Conservation (phyloP, 352 stramenopile species). For the Pythium grandisporangium region DNA sequence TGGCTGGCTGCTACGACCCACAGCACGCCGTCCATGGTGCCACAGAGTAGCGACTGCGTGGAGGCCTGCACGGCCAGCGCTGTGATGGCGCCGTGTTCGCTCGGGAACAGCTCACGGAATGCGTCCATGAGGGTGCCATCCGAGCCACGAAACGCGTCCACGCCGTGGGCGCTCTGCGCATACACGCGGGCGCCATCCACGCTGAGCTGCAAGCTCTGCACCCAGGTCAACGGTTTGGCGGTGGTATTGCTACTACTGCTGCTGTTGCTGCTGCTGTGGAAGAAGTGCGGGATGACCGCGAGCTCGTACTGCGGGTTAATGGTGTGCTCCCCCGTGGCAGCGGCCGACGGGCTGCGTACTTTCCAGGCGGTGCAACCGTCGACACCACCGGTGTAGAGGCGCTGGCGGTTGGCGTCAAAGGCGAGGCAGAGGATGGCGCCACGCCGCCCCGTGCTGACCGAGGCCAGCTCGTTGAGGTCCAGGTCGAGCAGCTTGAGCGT, state of each 20-base stretch:
- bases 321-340: constrained; percentile 20
- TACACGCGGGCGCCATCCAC: constrained; percentile 29
- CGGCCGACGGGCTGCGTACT: constrained; percentile 33
- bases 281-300: constrained; percentile 33
- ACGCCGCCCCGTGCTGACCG: constrained; percentile 33
- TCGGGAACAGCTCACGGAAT: constrained; percentile 36
- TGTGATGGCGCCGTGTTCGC: constrained; percentile 45
- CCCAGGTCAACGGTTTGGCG: constrained; percentile 20
- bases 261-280: constrained; percentile 8
- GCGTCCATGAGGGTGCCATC: constrained; percentile 43
- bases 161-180: constrained; percentile 29
- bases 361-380: constrained; percentile 59
- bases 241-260: neutral
- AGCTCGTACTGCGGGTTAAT: constrained; percentile 59
- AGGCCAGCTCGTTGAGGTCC: constrained; percentile 43
- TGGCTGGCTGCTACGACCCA: constrained; percentile 44
- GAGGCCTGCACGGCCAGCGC: constrained; percentile 58
- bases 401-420: constrained; percentile 40
- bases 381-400: constrained; percentile 46
- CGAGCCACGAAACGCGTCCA: constrained; percentile 42
- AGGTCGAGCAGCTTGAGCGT: constrained; percentile 55
- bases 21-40: constrained; percentile 44
- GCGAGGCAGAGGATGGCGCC: constrained; percentile 41
- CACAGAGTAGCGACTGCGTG: constrained; percentile 56
- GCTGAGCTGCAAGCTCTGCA: constrained; percentile 41